Percentiles rank a stretch among this genome's conserved stretches.
phyloP scores from a whole-genome alignment of 176 grass and related monocot genomes.

The sorghum (Sorghum bicolor) region DNA sequence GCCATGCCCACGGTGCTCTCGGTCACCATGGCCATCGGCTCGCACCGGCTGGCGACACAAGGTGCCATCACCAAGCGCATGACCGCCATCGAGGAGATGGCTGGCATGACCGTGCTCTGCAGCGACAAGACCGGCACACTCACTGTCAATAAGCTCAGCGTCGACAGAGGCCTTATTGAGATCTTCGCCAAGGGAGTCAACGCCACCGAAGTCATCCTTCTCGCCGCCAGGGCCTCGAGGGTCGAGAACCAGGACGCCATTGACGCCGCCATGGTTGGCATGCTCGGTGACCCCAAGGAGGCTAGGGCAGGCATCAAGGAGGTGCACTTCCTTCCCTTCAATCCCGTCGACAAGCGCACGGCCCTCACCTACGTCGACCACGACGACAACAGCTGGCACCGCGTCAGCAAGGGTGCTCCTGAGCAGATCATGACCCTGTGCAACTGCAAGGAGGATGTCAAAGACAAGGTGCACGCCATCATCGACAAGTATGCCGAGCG shows the following conservation, averaged over 20 bases:
- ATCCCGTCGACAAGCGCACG: conserved; percentile 95
- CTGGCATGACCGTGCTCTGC: conserved; percentile 84
- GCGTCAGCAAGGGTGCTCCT: conserved; percentile 90
- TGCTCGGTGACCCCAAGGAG: conserved; percentile 80
- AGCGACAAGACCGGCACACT: conserved; percentile 98
- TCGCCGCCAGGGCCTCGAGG: conserved; percentile 74
- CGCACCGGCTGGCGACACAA: conserved; percentile 59
- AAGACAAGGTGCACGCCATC: conserved; percentile 48
- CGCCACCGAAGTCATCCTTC: conserved; percentile 38
- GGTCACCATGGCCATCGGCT: conserved; percentile 95
- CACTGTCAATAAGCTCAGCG: conserved; percentile 80
- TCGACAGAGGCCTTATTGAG: conserved; percentile 75
- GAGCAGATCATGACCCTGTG: conserved; percentile 89
- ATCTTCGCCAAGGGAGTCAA: conserved; percentile 46
- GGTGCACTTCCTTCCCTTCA: conserved; percentile 92
- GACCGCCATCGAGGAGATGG: conserved; percentile 99
- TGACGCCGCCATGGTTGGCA: conserved; percentile 82
- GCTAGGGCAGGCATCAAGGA: conserved; percentile 75
- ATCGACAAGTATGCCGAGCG: conserved; percentile 95
- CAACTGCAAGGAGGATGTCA: conserved; percentile 46
- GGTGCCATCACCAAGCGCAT: conserved; percentile 97
- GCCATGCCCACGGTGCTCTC: conserved; percentile 97
- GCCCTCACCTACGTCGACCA: conserved; percentile 68
- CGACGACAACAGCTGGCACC: conserved; percentile 55
- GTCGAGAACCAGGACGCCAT: conserved; percentile 99